Conservation (phyloP, 2,329 filamentous ascomycete species). For the Tolypocladium inflatum region DNA sequence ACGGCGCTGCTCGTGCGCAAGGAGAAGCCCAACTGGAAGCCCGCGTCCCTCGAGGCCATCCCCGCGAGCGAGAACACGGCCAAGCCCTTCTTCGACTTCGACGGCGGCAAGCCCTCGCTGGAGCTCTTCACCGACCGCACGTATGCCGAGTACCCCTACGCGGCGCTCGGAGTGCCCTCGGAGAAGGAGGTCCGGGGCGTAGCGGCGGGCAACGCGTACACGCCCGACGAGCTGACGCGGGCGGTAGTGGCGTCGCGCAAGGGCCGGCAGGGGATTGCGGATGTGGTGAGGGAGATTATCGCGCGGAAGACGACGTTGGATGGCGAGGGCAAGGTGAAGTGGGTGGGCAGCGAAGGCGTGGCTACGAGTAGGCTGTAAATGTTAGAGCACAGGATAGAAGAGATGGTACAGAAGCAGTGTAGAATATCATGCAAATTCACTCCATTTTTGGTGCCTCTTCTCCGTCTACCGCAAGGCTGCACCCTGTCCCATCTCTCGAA, state of each 20-base stretch:
- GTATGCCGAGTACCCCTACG: constrained; percentile 67
- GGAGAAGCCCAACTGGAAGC: constrained; percentile 64
- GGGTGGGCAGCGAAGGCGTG: constrained; percentile 20
- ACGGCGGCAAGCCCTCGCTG: constrained; percentile 34
- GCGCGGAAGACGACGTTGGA: constrained; percentile 47
- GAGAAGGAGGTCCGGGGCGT: constrained; percentile 50
- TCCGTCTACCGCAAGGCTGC: too few relatives aligned
- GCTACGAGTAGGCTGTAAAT: constrained; percentile 23
- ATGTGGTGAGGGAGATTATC: constrained; percentile 61
- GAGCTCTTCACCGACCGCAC: constrained; percentile 51
- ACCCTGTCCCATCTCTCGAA: too few relatives aligned
- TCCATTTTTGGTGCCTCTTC: background rate
- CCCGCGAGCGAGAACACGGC: constrained; percentile 41
- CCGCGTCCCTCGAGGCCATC: constrained; percentile 62
- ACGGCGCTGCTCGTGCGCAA: constrained; percentile 68
- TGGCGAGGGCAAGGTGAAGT: constrained; percentile 31
- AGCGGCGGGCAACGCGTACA: constrained; percentile 29
- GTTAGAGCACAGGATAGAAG: background rate
- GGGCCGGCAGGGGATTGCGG: constrained; percentile 58
- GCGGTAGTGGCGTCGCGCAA: constrained; percentile 50
- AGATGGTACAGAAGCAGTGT: background rate
- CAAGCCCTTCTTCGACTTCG: constrained; percentile 58
- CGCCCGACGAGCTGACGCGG: constrained; percentile 49
- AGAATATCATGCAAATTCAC: background rate
- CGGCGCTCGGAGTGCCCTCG: constrained; percentile 59